phyloP scores from a whole-genome alignment of 2,329 filamentous ascomycete genomes.

The Fonsecaea multimorphosa region DNA sequence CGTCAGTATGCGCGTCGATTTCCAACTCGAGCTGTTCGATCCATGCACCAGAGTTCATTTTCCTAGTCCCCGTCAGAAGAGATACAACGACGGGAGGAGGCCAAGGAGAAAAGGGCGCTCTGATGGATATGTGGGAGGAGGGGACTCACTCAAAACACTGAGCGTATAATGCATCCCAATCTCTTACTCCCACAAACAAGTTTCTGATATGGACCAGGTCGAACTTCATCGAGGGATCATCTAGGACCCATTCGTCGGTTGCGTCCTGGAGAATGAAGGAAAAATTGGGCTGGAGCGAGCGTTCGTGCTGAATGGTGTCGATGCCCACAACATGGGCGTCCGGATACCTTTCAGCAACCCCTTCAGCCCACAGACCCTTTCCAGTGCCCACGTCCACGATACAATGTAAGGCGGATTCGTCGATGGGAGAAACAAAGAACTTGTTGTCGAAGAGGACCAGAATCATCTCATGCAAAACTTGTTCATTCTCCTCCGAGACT shows the following conservation, averaged over 20 bases:
- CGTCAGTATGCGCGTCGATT: constrained; percentile 38
- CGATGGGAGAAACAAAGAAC: constrained; percentile 36
- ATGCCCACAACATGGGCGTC: constrained; percentile 46
- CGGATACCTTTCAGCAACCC: constrained; percentile 44
- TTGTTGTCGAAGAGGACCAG: constrained; percentile 33
- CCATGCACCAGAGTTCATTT: constrained; percentile 47
- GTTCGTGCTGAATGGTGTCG: constrained; percentile 46
- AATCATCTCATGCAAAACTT: constrained; percentile 32
- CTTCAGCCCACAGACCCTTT: constrained; percentile 44
- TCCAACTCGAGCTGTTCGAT: constrained; percentile 46
- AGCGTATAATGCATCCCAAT: constrained; percentile 46
- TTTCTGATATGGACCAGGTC: constrained; percentile 53
- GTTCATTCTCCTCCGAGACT: constrained; percentile 35
- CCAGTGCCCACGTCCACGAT: constrained; percentile 46
- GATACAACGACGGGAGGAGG: background rate
- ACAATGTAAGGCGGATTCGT: constrained; percentile 32
- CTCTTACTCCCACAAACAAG: constrained; percentile 46
- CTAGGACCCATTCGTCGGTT: constrained; percentile 46
- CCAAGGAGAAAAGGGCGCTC: background rate
- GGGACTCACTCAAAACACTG: constrained; percentile 44
- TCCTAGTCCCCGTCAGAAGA: constrained; percentile 36
- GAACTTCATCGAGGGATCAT: constrained; percentile 44
- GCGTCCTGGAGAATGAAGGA: constrained; percentile 46
- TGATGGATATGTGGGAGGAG: background rate
- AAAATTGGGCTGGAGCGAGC: constrained; percentile 42